phyloP scores from a whole-genome alignment of 495 filamentous ascomycete species.

The Daldinia childiae region DNA sequence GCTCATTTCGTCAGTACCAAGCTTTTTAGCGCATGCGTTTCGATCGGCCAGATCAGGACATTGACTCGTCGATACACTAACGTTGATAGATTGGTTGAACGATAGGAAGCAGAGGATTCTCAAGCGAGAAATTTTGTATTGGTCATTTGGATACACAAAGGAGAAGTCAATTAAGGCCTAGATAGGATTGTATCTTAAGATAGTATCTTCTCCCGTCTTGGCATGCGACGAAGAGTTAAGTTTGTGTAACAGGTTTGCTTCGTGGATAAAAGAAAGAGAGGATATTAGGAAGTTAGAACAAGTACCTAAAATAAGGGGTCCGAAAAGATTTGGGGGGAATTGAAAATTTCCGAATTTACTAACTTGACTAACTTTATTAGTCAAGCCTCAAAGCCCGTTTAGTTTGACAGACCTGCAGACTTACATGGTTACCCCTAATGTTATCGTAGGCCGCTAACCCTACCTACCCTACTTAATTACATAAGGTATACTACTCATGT shows the following conservation, averaged over 20 bases:
- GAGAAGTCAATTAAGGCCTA: not conserved
- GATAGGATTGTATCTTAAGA: not conserved
- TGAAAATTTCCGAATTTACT: slow-evolving; percentile 22
- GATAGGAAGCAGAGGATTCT: not conserved
- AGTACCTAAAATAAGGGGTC: slow-evolving; percentile 2
- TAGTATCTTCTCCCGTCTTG: not conserved
- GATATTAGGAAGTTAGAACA: not conserved
- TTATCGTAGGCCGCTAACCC: not conserved
- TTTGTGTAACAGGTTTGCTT: not conserved
- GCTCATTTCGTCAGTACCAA: slow-evolving; percentile 32
- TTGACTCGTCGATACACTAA: not conserved
- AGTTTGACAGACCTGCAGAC: not conserved
- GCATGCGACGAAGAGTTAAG: not conserved
- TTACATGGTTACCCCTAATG: not conserved
- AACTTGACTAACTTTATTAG: slow-evolving; percentile 11
- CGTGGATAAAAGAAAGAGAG: not conserved
- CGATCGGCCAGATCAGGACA: slow-evolving; percentile 35
- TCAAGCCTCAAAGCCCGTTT: not conserved
- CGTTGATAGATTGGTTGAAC: slow-evolving; percentile 1
- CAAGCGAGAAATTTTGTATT: not conserved
- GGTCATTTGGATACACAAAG: not conserved
- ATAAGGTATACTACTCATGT: not conserved
- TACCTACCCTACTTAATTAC: not conserved
- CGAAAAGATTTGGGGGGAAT: slow-evolving; percentile 5
- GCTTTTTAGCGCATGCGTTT: slow-evolving; percentile 32